Evolutionary conservation across 1,284 basidiomycete genomes (phyloP).

Genomic region (Ustilago tritici): DNA sequence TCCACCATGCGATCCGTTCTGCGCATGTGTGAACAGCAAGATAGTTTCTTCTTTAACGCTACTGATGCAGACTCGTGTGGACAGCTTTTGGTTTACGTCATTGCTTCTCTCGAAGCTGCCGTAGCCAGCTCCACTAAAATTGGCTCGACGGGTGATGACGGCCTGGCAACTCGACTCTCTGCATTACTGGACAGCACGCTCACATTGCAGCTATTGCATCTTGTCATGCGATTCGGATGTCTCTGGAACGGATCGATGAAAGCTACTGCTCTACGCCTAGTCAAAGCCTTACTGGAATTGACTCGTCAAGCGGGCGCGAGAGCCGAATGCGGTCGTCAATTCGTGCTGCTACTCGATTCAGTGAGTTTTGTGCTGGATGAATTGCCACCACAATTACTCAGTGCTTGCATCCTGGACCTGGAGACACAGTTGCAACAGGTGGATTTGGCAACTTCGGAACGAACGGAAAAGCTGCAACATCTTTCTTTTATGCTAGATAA

Average conservation of each 20-base stretch:
- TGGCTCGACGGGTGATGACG: neutral
- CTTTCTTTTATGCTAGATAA: constrained; percentile 28
- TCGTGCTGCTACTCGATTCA: constrained; percentile 35
- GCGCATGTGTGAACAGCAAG: constrained; percentile 47
- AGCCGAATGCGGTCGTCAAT: constrained; percentile 12
- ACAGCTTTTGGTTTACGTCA: constrained; percentile 28
- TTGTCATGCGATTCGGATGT: constrained; percentile 43
- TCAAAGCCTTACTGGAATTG: constrained; percentile 30
- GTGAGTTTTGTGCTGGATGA: constrained; percentile 49
- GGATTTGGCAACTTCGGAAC: constrained; percentile 24
- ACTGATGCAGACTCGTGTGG: constrained; percentile 44
- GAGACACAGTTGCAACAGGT: constrained; percentile 24
- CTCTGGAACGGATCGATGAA: constrained; percentile 38
- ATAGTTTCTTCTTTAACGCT: constrained; percentile 40
- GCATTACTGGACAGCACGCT: constrained; percentile 5
- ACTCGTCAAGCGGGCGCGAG: constrained; percentile 18
- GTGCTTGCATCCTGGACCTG: constrained; percentile 17
- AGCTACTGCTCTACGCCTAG: constrained; percentile 16
- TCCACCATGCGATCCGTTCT: constrained; percentile 29
- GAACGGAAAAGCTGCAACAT: constrained; percentile 22
- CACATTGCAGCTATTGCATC: constrained; percentile 32
- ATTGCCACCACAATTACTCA: constrained; percentile 27
- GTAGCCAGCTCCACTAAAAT: neutral
- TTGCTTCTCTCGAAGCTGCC: constrained; percentile 22
- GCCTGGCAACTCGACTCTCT: constrained; percentile 1